Evolutionary conservation across 192 early-diverging fungal genomes (phyloP).

Genomic region (Coemansia sp.): DNA sequence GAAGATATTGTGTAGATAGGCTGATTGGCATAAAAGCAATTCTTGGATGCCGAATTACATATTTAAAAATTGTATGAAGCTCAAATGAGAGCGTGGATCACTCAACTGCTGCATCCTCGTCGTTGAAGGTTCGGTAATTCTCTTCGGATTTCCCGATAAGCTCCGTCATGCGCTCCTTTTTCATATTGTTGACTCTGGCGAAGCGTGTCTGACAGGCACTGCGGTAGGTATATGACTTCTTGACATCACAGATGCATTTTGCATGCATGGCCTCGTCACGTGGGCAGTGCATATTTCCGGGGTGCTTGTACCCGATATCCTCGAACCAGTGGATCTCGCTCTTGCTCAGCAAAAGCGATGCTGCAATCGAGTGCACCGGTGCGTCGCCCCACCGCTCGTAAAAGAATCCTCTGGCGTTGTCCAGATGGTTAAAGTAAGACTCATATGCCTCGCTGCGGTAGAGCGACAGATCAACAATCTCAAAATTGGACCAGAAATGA

Average conservation of each 20-base stretch:
- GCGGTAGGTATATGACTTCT: constrained; percentile 47
- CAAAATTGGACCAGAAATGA: constrained; percentile 82
- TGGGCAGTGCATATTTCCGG: constrained; percentile 70
- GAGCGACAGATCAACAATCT: constrained; percentile 63
- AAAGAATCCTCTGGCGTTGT: constrained; percentile 62
- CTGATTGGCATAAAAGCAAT: background rate
- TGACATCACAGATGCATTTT: constrained; percentile 47
- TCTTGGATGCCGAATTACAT: background rate
- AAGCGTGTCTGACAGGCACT: constrained; percentile 52
- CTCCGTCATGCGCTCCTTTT: constrained; percentile 40
- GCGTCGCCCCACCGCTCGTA: constrained; percentile 65
- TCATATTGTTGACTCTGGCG: constrained; percentile 51
- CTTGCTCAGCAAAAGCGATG: constrained; percentile 59
- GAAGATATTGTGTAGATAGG: too few relatives aligned
- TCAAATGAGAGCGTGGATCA: background rate
- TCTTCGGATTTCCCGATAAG: constrained; percentile 36
- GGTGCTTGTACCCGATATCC: constrained; percentile 72
- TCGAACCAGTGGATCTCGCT: constrained; percentile 72
- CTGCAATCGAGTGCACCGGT: constrained; percentile 69
- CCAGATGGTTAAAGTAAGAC: constrained; percentile 62
- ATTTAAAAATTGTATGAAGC: background rate
- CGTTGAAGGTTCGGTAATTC: constrained; percentile 15
- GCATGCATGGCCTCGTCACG: constrained; percentile 49
- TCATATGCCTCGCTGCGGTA: constrained; percentile 57
- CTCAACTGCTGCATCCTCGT: background rate